phyloP scores from a whole-genome alignment of 129 eudicot genomes.

The Artemisia annua region DNA sequence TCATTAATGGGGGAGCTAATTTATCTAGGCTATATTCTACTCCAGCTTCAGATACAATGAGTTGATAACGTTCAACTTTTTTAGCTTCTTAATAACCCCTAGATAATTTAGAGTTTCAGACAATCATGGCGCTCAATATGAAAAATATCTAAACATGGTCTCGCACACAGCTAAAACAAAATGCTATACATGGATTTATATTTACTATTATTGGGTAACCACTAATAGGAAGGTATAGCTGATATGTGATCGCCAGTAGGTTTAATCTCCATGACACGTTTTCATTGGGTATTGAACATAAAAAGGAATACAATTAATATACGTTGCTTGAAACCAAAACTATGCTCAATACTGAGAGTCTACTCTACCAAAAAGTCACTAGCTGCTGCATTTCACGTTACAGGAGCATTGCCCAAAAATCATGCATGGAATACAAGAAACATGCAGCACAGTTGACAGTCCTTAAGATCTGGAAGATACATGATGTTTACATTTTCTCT shows the following conservation, averaged over 20 bases:
- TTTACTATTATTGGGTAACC: neutral
- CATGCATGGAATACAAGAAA: slow-evolving; percentile 10
- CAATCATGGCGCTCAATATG: neutral
- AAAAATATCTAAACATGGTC: neutral
- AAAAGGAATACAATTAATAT: slow-evolving; percentile 2
- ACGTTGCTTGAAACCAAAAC: slow-evolving; percentile 15
- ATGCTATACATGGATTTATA: neutral
- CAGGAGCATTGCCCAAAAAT: neutral
- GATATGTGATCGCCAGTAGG: slow-evolving; percentile 11
- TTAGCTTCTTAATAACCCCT: neutral
- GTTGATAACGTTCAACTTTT: too few relatives aligned
- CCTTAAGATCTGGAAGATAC: slow-evolving; percentile 22
- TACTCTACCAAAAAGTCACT: neutral
- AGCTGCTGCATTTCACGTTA: neutral
- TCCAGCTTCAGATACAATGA: too few relatives aligned
- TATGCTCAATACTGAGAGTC: neutral
- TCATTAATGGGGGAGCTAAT: slow-evolving; percentile 8
- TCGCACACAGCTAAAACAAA: neutral
- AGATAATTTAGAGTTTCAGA: neutral
- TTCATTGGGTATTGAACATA: slow-evolving; percentile 1
- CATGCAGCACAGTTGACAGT: neutral
- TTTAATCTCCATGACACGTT: neutral
- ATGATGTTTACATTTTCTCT: slow-evolving; percentile 6
- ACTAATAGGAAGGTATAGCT: slow-evolving; percentile 11
- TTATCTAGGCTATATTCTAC: neutral